Evolutionary conservation across 306 rosid genomes (phyloP).

Genomic region (Cucurbita pepo): DNA sequence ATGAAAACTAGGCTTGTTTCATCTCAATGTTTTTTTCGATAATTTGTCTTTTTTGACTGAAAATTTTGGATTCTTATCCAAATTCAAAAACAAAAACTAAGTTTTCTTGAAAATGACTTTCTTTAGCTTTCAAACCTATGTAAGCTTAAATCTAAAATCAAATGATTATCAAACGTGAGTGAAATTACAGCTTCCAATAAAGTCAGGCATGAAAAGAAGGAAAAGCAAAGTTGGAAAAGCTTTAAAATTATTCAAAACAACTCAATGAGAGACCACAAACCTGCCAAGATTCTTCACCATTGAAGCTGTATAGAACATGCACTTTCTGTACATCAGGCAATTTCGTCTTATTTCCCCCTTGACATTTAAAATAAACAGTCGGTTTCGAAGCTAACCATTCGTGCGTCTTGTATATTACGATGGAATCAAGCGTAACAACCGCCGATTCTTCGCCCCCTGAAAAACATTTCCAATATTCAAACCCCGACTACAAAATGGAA

Average conservation of each 20-base stretch:
- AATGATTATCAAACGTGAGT: background rate
- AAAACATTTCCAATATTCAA: background rate
- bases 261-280: constrained; percentile 9
- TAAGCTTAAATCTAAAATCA: no score
- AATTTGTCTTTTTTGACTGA: no score
- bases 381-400: constrained; percentile 42
- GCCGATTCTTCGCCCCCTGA: constrained; percentile 43
- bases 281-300: constrained; percentile 92
- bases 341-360: constrained; percentile 38
- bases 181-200: background rate
- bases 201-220: background rate
- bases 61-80: no score
- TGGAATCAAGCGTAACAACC: constrained; percentile 43
- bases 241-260: background rate
- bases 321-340: constrained; percentile 52
- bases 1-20: no score
- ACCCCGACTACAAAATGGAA: background rate
- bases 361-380: constrained; percentile 54
- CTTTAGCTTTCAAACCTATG: no score
- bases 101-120: no score
- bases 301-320: constrained; percentile 37
- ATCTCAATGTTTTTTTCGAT: no score
- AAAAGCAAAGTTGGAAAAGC: background rate
- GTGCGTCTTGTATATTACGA: constrained; percentile 49
- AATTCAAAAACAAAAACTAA: no score